Base-by-base conservation (phyloP, 192 early-diverging fungal species). In the Mortierella hygrophila region DNA sequence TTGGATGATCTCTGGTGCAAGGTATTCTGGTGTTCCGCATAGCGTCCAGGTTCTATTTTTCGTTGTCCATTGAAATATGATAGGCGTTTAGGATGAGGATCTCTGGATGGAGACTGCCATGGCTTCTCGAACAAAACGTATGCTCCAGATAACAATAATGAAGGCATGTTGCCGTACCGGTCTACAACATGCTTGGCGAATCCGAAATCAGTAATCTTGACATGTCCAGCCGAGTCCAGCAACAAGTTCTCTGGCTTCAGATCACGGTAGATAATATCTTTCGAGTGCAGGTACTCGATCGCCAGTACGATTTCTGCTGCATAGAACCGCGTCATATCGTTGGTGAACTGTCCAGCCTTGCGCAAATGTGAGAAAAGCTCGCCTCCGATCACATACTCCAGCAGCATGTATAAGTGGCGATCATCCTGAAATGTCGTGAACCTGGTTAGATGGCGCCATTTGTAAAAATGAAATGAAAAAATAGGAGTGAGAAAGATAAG, bases 171-270 rank as follows among this genome's bases (percentile, higher is more conserved):
- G 60, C 79, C 74, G 13, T 81, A 88, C 91, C 92, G 88, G 75
- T 93, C 91, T 15, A 89, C 84, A 15, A 99, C 96, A 49, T 93
- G 94, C 91, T 99, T 99, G 68, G 97, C 97, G 91, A 99, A 99
- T 15, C 98, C 98, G 92, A 99, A 99, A 90, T 99, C 97, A 0
- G 98, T 96, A 76, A 99, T 97, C 86, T 99, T 99, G 90, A 99
- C 94, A 86, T 99, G 96, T 6, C 98, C 98, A 63, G 92, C 84
- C 21, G 92, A 91, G 87, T 98, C 97, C 60, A 99, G 89, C 68
- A 95, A 76, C 23, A 96, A 86, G 82, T 96, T 96, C 82, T 99
- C 98, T 21, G 98, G 98, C 88, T 99, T 99, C 63, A 98, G 89
- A 91, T 99, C 98, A 60, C 98, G 93, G 89, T 98, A 98, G 87